Percentiles rank a stretch among this genome's conserved stretches.
Conservation (phyloP, 164 flowering plant species). For the Brasenia schreberi region DNA sequence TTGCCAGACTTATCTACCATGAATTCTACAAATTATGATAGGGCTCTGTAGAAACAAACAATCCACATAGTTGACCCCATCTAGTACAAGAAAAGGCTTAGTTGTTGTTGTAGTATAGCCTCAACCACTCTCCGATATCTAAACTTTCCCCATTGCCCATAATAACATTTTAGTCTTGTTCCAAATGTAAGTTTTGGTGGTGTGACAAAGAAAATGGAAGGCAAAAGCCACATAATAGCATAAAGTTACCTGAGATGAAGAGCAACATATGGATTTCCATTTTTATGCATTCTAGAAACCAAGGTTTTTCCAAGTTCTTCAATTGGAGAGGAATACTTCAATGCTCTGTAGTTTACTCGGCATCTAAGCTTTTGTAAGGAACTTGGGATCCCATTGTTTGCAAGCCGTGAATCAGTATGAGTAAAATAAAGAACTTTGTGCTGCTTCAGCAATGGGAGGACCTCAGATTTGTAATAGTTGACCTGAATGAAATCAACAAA, state of each 20-base stretch:
- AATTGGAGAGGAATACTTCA: constrained; percentile 74
- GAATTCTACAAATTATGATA: too few relatives aligned
- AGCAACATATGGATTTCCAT: constrained; percentile 69
- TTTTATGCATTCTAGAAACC: constrained; percentile 63
- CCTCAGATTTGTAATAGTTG: constrained; percentile 66
- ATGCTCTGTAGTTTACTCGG: constrained; percentile 75
- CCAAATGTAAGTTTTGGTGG: too few relatives aligned
- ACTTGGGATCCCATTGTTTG: constrained; percentile 70
- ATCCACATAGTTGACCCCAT: too few relatives aligned
- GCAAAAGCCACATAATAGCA: background rate
- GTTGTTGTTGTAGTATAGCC: too few relatives aligned
- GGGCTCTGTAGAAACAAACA: too few relatives aligned
- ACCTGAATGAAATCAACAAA: constrained; percentile 35
- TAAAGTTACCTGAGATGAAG: constrained; percentile 76
- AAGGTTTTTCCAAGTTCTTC: constrained; percentile 74
- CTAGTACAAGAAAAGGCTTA: too few relatives aligned
- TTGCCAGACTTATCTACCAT: too few relatives aligned
- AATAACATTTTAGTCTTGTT: too few relatives aligned
- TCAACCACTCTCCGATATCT: too few relatives aligned
- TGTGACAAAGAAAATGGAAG: background rate
- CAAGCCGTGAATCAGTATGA: constrained; percentile 90
- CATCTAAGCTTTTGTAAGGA: constrained; percentile 89
- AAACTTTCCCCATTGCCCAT: too few relatives aligned
- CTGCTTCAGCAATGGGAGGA: constrained; percentile 77
- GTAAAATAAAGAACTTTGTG: constrained; percentile 90